Base-by-base conservation (phyloP, 306 rosid genomes). In the Astragalus glycyphyllos region DNA sequence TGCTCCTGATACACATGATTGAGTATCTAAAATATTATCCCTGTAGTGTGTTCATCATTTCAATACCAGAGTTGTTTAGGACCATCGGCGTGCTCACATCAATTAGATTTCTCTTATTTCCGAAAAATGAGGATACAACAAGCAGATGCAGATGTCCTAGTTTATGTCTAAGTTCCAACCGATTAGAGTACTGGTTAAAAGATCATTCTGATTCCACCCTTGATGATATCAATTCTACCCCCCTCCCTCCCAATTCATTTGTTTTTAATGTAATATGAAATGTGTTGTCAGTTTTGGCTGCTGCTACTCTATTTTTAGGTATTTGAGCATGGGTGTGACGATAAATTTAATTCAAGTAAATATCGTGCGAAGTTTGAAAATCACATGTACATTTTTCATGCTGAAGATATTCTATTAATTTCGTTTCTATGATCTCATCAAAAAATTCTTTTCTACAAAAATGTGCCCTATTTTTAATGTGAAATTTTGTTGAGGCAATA, bases 1-100 rank as follows among this genome's bases (percentile, higher is more conserved):
- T 81, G 91, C 96, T 20, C 85, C 84, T 5, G 97, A 95, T 46
- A 92, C 92, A 17, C 91, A 80, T 34, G 90, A 79, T 35, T 90
- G 97, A 48, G 73, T 87, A 50, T 80, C 90, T 2, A 90, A 91
- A 75, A 70, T 94, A 63, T 72, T 94, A 73, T 80, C 88, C 60
- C 71, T 32, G 72, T 87, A 89, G 87, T 61, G 12, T 79, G 77
- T 51, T 44, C 73, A 56, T 50, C 63, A 47, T 75, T 60, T 58
- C 56, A 66, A 73, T 65, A 37, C 65, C 69, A 63, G 57, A 48
- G 51, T 44, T 73, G 76, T 60, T 49, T 61, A 26, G 60, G 78
- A 57, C 3, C 12, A 42, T 13, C 41, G 53, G 46, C 49, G 49
- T 72, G 80, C 55, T 68, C 13, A 35, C 74, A 69, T 69, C 55